Evolutionary conservation across 2,329 filamentous ascomycete species (phyloP), one percentile per base, ranked within the genome.

Genomic region (Furcasterigmium furcatum): DNA sequence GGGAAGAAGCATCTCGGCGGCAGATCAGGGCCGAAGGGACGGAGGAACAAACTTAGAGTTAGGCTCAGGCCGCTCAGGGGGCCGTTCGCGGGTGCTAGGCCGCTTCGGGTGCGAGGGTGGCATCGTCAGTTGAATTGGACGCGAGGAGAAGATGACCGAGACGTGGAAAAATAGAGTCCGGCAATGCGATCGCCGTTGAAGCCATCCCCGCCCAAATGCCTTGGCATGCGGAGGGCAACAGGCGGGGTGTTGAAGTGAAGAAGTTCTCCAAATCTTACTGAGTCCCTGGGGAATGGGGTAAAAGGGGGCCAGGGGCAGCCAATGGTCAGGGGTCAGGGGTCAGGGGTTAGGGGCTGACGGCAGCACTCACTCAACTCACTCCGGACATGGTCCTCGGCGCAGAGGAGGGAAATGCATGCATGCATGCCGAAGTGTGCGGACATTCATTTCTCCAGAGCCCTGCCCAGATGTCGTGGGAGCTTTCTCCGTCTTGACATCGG

Each of bases 121-220:
- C 34, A 36, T 36, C 9, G 34, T 8, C n/a, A 19, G n/a, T 18
- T 36, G 34, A 36, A 9, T 12, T 12, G n/a, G 34, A 18, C 18
- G n/a, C 9, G n/a, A 9, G 25, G 14, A 7, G 27, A 30, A 18
- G 22, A 29, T 12, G 40, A 39, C 18, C 27, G 46, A 48, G 46
- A 48, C 46, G 46, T 48, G 46, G 43, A 48, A 48, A 48, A 48
- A 40, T 48, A 46, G 16, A 22, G 29, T 43, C 46, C 46, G 43
- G 14, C 30, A 43, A 36, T 18, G 34, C 34, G 40, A 46, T 48
- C 39, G 25, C 16, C 43, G 21, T 29, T 42, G 44, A 48, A 38
- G 46, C 38, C 32, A 38, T 34, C 46, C 43, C 44, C 46, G 43
- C 39, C 8, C 16, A 21, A 40, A 7, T 12, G 38, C 3, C 46